Conservation (phyloP, 371 early-diverging fungal genomes). For the Rhizopus stolonifer region DNA sequence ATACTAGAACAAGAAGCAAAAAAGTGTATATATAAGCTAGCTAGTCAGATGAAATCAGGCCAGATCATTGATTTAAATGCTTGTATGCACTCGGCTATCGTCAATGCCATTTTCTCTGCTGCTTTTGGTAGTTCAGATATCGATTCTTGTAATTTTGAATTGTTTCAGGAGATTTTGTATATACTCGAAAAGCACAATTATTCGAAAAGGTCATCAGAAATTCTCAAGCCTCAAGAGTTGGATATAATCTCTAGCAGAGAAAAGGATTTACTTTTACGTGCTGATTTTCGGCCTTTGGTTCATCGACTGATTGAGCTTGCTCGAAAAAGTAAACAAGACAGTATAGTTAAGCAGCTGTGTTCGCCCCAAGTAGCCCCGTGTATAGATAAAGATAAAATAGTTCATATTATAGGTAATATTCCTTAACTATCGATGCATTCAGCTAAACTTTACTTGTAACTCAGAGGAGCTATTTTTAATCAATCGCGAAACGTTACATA, state of each 20-base stretch:
- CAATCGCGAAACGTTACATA: too few species aligned
- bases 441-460: too few species aligned
- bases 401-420: neutral
- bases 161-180: slow-evolving; percentile 3
- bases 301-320: slow-evolving; percentile 3
- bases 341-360: slow-evolving; percentile 12
- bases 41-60: neutral
- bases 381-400: neutral
- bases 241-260: neutral
- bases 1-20: slow-evolving; percentile 7
- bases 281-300: neutral
- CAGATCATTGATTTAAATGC: slow-evolving; percentile 3
- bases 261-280: slow-evolving; percentile 5
- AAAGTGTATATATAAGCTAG: neutral
- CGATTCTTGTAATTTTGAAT: neutral
- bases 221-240: neutral
- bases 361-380: neutral
- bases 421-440: too few species aligned
- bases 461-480: too few species aligned
- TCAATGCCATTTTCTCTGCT: slow-evolving; percentile 10
- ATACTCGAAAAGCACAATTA: neutral
- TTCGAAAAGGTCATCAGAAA: neutral
- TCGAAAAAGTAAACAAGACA: slow-evolving; percentile 6
- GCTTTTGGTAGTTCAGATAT: slow-evolving; percentile 3
- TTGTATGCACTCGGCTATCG: slow-evolving; percentile 1